Evolutionary conservation across 257 asterid genomes (phyloP), one percentile per base, ranked within the genome.

Genomic region (Thymus mandschuricus): DNA sequence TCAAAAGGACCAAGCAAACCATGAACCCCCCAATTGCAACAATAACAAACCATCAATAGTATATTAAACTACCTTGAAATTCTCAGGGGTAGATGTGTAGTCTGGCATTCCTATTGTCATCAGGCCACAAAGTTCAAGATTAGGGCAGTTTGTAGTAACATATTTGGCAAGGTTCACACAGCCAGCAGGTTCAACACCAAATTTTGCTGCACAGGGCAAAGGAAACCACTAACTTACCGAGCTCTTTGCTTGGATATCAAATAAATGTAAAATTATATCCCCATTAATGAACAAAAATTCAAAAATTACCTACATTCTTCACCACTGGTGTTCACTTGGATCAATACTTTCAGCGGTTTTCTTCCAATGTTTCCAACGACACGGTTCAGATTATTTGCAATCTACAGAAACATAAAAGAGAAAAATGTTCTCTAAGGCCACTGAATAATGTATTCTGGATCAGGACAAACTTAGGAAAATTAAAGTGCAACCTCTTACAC

Each of bases 51-150:
- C 57, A 69, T 60, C 50, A 40, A 29, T 27, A 52, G 35, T 12
- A 34, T 6, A 54, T 63, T 68, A 10, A 52, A 68, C 40, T 40
- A 93, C 97, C 97, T 94, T 91, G 86, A 94, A 94, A 76, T 94
- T 94, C 71, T 87, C 96, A 3, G 97, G 98, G n/a, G 98, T 93
- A 38, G 97, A 91, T 44, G 97, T 94, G 85, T 94, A 94, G 79
- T 94, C 98, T 28, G 84, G 85, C 96, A 91, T 94, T 73, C 98
- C 98, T 68, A 94, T 94, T 41, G 98, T 94, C 98, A 94, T 94
- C 71, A 94, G 79, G 75, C 98, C 98, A 80, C 87, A 79, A 74
- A 94, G 89, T 69, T 87, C 92, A 68, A 91, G 97, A 78, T 94
- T 91, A 15, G 92, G 92, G 79, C 98, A 94, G 83, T 83, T 71